These are phyloP conservation scores for Asterophora lycoperdoides DNA, from an alignment of 768 basidiomycete species.

Conservation along the genomic window DNA sequence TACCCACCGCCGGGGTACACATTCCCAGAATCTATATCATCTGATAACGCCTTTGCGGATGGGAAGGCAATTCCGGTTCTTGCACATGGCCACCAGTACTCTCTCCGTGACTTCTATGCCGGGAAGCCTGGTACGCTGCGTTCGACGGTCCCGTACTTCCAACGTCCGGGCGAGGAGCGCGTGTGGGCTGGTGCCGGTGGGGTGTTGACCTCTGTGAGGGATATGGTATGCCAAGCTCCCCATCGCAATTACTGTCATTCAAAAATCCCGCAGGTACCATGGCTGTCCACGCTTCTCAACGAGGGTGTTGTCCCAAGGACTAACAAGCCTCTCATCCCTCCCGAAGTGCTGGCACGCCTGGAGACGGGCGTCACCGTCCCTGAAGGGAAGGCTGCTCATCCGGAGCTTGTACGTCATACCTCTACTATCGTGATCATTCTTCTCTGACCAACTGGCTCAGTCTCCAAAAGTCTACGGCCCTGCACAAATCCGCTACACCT, in stretches of 20 bases:
- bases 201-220: constrained; percentile 34
- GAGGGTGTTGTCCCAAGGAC: constrained; percentile 35
- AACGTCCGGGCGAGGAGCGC: constrained; percentile 34
- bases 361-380: constrained; percentile 32
- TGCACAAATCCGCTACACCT: constrained; percentile 36
- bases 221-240: constrained; percentile 26
- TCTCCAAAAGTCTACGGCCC: constrained; percentile 37
- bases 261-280: constrained; percentile 15
- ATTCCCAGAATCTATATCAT: not conserved
- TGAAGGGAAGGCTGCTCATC: constrained; percentile 30
- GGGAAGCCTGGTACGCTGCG: constrained; percentile 29
- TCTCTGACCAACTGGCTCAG: constrained; percentile 17
- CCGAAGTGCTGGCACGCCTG: constrained; percentile 31
- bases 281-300: constrained; percentile 39
- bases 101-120: constrained; percentile 27
- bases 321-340: constrained; percentile 33
- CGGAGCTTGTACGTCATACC: constrained; percentile 29
- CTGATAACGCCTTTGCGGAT: not conserved
- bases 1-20: constrained; percentile 2
- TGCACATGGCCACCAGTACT: constrained; percentile 35
- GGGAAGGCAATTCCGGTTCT: constrained; percentile 15
- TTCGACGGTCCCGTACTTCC: constrained; percentile 36
- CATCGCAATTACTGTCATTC: no score
- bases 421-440: not conserved
- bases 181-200: constrained; percentile 42